Evolutionary conservation across 495 filamentous ascomycete genomes (phyloP).

Genomic region (Jackrogersella multiformis): DNA sequence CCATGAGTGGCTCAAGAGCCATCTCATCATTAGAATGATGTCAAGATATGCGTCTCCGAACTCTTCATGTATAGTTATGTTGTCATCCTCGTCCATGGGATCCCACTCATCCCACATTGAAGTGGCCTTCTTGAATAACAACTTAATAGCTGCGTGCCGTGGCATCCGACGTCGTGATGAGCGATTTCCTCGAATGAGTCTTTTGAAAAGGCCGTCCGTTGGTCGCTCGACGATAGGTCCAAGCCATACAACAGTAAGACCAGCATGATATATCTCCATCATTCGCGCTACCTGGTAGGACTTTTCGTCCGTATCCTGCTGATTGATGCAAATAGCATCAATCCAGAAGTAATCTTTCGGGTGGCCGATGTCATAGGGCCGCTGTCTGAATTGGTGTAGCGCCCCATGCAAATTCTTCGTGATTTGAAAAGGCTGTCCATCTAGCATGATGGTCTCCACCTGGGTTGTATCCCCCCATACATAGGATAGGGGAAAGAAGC

Average conservation of each 20-base stretch:
- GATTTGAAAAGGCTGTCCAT: constrained; percentile 23
- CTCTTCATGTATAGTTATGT: not conserved
- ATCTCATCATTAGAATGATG: not conserved
- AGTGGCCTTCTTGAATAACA: constrained; percentile 19
- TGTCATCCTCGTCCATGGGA: constrained; percentile 23
- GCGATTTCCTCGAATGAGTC: not conserved
- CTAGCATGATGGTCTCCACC: constrained; percentile 22
- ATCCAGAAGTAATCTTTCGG: constrained; percentile 33
- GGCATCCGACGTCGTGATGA: not conserved
- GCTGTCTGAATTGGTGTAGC: constrained; percentile 25
- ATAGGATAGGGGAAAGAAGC: constrained; percentile 35
- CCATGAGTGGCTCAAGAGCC: constrained; percentile 12
- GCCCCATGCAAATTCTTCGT: constrained; percentile 21
- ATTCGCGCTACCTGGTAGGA: constrained; percentile 32
- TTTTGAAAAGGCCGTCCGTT: not conserved
- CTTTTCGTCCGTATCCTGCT: constrained; percentile 20
- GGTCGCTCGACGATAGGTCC: not conserved
- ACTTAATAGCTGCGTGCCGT: not conserved
- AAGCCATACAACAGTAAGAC: constrained; percentile 21
- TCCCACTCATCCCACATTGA: constrained; percentile 29
- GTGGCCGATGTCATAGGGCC: constrained; percentile 5
- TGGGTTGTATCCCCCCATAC: constrained; percentile 35
- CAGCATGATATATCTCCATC: constrained; percentile 31
- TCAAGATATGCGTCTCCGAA: constrained; percentile 9
- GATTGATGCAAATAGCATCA: constrained; percentile 38